Conservation (phyloP, 805 yeast genomes). For the Candida ficus region DNA sequence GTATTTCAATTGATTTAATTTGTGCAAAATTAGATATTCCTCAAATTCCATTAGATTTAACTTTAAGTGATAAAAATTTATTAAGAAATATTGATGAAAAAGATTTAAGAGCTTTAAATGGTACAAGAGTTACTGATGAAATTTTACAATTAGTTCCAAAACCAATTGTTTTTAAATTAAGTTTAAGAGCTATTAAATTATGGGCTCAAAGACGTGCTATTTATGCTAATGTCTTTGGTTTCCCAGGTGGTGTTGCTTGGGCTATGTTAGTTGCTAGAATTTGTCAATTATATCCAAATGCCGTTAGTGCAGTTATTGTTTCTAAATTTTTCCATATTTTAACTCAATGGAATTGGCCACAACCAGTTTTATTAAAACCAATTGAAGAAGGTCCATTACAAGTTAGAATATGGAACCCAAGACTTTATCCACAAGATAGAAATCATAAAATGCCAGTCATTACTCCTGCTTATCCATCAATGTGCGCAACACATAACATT, state of each 20-base stretch:
- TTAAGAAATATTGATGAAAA: constrained; percentile 85
- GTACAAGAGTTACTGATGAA: constrained; percentile 96
- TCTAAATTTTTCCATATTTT: constrained; percentile 83
- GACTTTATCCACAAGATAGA: constrained; percentile 82
- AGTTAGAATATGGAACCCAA: constrained; percentile 96
- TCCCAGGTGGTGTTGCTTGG: constrained; percentile 99
- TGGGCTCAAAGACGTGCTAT: constrained; percentile 97
- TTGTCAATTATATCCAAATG: constrained; percentile 94
- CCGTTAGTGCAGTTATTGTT: constrained; percentile 89
- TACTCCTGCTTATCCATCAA: constrained; percentile 96
- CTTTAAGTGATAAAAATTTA: constrained; percentile 79
- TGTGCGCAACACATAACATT: constrained; percentile 98
- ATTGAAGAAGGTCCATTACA: constrained; percentile 97
- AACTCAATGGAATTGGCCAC: constrained; percentile 96
- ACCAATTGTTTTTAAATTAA: constrained; percentile 87
- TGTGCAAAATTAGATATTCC: constrained; percentile 81
- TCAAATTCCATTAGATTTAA: constrained; percentile 70
- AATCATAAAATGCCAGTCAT: constrained; percentile 95
- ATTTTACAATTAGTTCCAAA: constrained; percentile 87
- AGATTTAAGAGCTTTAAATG: constrained; percentile 86
- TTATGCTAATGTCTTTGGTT: constrained; percentile 92
- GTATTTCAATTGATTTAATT: constrained; percentile 89
- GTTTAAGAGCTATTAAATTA: constrained; percentile 84
- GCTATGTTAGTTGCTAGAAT: constrained; percentile 98
- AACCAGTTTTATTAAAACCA: constrained; percentile 86